These are phyloP conservation scores for Talaromyces sp. DNA, from an alignment of 2,329 filamentous ascomycete genomes.

Conservation along the genomic window DNA sequence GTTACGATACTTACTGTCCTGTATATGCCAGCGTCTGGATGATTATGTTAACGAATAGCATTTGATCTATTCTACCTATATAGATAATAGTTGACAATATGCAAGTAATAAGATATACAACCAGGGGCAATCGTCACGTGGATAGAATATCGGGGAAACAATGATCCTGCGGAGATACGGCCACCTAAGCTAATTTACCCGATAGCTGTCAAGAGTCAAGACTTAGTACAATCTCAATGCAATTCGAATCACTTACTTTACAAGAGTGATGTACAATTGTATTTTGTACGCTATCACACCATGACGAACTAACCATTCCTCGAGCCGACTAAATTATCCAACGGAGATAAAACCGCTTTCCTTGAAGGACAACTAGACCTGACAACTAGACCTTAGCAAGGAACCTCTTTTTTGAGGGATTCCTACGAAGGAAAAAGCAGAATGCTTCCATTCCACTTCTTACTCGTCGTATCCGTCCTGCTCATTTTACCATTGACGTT, in stretches of 20 bases:
- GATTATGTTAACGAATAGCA: not conserved
- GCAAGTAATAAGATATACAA: not conserved
- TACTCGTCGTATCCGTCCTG: slow-evolving; percentile 31
- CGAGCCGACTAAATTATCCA: too few relatives aligned
- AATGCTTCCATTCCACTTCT: slow-evolving; percentile 31
- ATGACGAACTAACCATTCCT: not conserved
- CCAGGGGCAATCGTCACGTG: slow-evolving; percentile 2
- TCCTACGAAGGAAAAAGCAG: not conserved
- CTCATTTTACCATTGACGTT: slow-evolving; percentile 32
- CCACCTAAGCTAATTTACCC: slow-evolving; percentile 12
- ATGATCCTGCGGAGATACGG: slow-evolving; percentile 14
- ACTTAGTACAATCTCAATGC: too few relatives aligned
- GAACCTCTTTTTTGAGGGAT: not conserved
- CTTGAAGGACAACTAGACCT: too few relatives aligned
- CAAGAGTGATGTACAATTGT: too few relatives aligned
- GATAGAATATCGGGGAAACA: not conserved
- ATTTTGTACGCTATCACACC: not conserved
- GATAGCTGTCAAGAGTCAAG: not conserved
- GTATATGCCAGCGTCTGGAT: too few relatives aligned
- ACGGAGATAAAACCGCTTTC: too few relatives aligned
- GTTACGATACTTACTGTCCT: not conserved
- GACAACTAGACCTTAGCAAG: not conserved
- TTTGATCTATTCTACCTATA: not conserved
- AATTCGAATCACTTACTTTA: too few relatives aligned
- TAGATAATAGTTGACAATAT: not conserved